Evolutionary conservation across 2,329 filamentous ascomycete species (phyloP), one percentile per base, ranked within the genome.

Genomic region (Pseudopyrenochaeta lycopersici): DNA sequence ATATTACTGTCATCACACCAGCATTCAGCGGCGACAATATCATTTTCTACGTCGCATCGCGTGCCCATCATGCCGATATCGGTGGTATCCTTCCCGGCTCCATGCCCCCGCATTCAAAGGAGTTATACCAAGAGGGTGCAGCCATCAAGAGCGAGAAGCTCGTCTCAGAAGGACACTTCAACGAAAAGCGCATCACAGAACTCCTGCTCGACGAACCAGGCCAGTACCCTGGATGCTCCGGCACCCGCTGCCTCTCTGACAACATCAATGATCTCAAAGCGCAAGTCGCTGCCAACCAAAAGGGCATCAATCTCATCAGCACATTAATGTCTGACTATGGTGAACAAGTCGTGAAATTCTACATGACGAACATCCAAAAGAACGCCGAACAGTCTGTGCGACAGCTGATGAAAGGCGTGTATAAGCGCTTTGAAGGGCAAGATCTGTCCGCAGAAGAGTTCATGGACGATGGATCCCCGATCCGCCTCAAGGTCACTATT

Each of bases 231-330:
- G 91, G 90, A 1, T 95, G 90, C 76, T 88, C 85, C 48, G 91
- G 91, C 2, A 93, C 91, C 0, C 81, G 91, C 38, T 92, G 90
- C 69, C 80, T 96, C 1, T 87, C 85, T 9, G 92, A 96, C 73
- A 96, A 96, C 70, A 81, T 96, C 60, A 93, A 91, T 46, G 92
- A 96, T 70, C 81, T 96, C 35, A 92, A 93, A 73, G 92, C 92
- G 0, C 91, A 96, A 71, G 88, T 95, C 11, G 91, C 92, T 0
- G 91, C 91, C 11, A 96, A 96, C 67, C 89, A 92, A 64, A 92
- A 92, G 64, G 92, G 92, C 7, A 94, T 94, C 67, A 88, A 86
- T 31, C 80, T 94, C 18, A 95, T 96, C 61, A 84, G 84, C 44
- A 82, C 84, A 0, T 79, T 95, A 1, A 92, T 96, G 61, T 83